A percentile compares a stretch with the other conserved stretches of the same genome.
Evolutionary conservation across 192 early-diverging fungal species (phyloP).

Genomic region (Backusella sp.): DNA sequence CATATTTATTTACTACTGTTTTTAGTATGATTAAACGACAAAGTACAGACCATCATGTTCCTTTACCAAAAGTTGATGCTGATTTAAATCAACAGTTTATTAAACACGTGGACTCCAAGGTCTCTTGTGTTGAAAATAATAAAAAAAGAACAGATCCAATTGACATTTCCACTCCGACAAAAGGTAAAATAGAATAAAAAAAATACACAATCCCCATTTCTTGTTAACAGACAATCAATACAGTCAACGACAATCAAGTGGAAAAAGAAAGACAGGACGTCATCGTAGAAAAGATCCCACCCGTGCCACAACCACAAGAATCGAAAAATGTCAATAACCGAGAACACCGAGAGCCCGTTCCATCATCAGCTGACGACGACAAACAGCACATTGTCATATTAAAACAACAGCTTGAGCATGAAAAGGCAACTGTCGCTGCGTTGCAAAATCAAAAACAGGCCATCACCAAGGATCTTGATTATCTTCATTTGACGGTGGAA

Average conservation of each 20-base stretch:
- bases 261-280: not conserved
- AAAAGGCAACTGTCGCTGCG: slow-evolving; percentile 11
- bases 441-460: slow-evolving; percentile 37
- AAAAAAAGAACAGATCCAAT: not conserved
- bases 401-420: slow-evolving; percentile 10
- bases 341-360: slow-evolving; percentile 4
- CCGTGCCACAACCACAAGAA: not conserved
- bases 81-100: slow-evolving; percentile 11
- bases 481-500: slow-evolving; percentile 32
- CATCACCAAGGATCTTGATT: slow-evolving; percentile 33
- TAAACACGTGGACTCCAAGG: not conserved
- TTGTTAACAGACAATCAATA: not conserved
- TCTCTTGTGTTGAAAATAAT: not conserved
- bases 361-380: not conserved
- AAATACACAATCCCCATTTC: not conserved
- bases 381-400: not conserved
- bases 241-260: not conserved
- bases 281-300: not conserved
- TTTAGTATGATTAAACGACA: slow-evolving; percentile 11
- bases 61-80: slow-evolving; percentile 3
- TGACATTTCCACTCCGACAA: slow-evolving; percentile 6
- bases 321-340: not conserved
- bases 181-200: not conserved
- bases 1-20: not conserved
- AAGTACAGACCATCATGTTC: slow-evolving; percentile 9